Base-by-base conservation (phyloP, 768 basidiomycete species). In the Mrakia hoshinonis region DNA sequence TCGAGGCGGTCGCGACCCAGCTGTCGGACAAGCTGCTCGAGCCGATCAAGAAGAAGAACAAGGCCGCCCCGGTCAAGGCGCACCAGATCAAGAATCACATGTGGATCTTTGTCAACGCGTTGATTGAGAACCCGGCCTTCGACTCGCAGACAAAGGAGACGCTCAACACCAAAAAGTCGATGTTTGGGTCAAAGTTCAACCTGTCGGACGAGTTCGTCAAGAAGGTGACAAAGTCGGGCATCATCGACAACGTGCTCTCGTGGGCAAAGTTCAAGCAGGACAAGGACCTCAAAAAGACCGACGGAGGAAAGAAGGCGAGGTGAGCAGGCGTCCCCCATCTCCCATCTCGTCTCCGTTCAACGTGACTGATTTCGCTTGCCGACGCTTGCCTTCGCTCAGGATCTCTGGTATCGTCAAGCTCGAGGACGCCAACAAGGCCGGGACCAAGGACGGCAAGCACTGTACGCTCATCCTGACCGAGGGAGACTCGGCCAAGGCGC, bases 141-240 rank as follows among this genome's bases (percentile, higher is more conserved):
- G 95, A 99, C 84, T 93, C 91, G 84, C 96, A 99, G 80, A 97
- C 96, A 47, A 99, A 99, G 82, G 96, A 99, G 79, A 89, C 87
- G 4, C 81, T 99, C 75, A 98, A 94, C 1, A 81, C 97, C 55
- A 87, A 88, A 3, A 82, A 88, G 24, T 87, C 86, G 38, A 95
- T 95, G 80, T 99, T 98, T 77, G 91, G 93, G 12, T 89, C 89
- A 54, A 95, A 89, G 79, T 91, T 92, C 2, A 80, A 80, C 2
- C 77, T 97, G 15, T 86, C 89, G 1, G 95, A 98, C 66, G 93
- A 96, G 0, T 98, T 97, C 78, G 85, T 95, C 83, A 98, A 97
- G 83, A 97, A 93, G 82, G 96, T 97, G 55, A 79, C 85, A 71
- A 97, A 95, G 78, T 89, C 94, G 1, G 82, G 90, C 5, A 91